phyloP scores from a whole-genome alignment of 306 rosid genomes.

The Quercus dentata region DNA sequence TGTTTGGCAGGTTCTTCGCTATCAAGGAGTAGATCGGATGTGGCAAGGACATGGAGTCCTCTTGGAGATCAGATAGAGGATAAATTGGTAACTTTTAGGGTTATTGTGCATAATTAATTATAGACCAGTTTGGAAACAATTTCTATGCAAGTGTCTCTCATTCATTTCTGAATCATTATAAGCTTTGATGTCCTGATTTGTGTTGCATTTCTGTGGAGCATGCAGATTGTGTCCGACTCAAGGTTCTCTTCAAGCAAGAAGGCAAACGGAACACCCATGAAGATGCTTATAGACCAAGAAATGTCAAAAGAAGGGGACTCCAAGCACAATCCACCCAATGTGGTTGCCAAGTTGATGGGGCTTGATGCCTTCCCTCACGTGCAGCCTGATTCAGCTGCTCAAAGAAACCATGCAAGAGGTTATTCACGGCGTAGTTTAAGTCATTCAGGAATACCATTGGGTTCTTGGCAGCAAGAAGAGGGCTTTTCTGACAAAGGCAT shows the following conservation, averaged over 20 bases:
- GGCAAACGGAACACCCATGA: conserved; percentile 56
- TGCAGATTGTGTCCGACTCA: conserved; percentile 52
- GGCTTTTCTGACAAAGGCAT: conserved; percentile 45
- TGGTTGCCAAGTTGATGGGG: conserved; percentile 96
- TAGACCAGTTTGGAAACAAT: not conserved
- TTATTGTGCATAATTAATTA: not conserved
- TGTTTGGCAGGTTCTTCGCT: conserved; percentile 56
- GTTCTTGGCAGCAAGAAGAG: conserved; percentile 51
- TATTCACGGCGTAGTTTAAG: conserved; percentile 36
- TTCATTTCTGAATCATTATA: conserved; percentile 11
- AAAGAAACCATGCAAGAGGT: conserved; percentile 48
- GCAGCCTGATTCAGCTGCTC: conserved; percentile 48
- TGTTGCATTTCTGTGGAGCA: conserved; percentile 18
- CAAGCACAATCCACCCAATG: conserved; percentile 61
- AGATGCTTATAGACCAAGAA: conserved; percentile 76
- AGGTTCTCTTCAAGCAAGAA: conserved; percentile 56
- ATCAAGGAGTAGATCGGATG: conserved; percentile 62
- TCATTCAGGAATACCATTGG: conserved; percentile 42
- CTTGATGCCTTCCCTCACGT: conserved; percentile 66
- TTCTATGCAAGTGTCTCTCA: not conserved
- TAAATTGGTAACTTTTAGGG: conserved; percentile 50
- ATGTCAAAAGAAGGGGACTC: conserved; percentile 69
- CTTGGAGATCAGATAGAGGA: conserved; percentile 66
- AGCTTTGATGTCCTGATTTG: conserved; percentile 18
- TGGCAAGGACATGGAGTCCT: conserved; percentile 41